These are phyloP conservation scores for Fomitopsis betulina DNA, from an alignment of 1,284 basidiomycete species.

Conservation along the genomic window DNA sequence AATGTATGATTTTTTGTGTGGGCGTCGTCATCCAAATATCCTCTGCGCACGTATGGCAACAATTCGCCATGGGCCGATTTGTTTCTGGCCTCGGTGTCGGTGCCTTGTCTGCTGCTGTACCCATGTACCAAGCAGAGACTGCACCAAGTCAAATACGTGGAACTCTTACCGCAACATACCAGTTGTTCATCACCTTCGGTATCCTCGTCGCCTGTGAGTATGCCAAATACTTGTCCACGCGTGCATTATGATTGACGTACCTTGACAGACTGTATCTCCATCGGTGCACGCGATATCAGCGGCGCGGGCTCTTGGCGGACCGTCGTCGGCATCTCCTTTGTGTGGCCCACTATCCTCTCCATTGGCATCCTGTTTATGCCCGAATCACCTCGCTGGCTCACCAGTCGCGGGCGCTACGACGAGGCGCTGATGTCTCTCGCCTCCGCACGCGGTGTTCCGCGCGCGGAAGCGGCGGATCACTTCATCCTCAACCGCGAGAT, in stretches of 20 bases:
- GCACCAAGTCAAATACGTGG: conserved; percentile 78
- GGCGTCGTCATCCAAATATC: conserved; percentile 68
- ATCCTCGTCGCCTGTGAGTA: conserved; percentile 68
- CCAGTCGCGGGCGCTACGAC: conserved; percentile 41
- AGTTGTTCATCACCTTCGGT: conserved; percentile 71
- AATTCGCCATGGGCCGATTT: conserved; percentile 67
- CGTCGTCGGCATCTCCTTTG: conserved; percentile 65
- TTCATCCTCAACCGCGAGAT: conserved; percentile 41
- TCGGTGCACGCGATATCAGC: conserved; percentile 46
- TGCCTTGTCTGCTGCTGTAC: conserved; percentile 71
- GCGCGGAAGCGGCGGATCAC: conserved; percentile 36
- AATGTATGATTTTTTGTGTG: conserved; percentile 62
- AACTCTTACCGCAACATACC: conserved; percentile 45
- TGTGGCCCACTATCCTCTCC: conserved; percentile 64
- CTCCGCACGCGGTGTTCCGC: conserved; percentile 49
- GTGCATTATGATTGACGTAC: conserved; percentile 7
- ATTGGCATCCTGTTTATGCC: conserved; percentile 75
- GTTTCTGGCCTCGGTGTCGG: conserved; percentile 69
- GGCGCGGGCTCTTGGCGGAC: conserved; percentile 60
- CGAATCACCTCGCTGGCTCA: conserved; percentile 58
- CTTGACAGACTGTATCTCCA: conserved; percentile 49
- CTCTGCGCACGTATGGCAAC: conserved; percentile 48
- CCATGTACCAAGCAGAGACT: conserved; percentile 75
- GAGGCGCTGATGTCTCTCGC: conserved; percentile 53
- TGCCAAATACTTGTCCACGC: background rate